phyloP scores from a whole-genome alignment of 1,284 basidiomycete species.

The Microbotryum violaceum region DNA sequence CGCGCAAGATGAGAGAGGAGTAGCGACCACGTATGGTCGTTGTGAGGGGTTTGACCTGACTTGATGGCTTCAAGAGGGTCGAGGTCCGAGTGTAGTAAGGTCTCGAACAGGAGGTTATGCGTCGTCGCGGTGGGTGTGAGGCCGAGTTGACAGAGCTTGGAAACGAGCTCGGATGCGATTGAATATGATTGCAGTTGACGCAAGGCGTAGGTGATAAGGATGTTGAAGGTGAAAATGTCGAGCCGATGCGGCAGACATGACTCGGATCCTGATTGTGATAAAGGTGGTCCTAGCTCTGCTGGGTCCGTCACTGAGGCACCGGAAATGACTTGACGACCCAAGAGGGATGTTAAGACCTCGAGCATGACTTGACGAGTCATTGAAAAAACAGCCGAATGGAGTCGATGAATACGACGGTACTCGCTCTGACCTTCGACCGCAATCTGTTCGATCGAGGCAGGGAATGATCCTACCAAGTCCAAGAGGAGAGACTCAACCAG shows the following conservation, averaged over 20 bases:
- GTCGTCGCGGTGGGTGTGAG: conserved; percentile 12
- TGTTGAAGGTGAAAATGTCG: conserved; percentile 11
- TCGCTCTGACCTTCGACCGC: not conserved
- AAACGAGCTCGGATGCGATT: conserved; percentile 16
- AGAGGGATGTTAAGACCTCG: not conserved
- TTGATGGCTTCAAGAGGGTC: not conserved
- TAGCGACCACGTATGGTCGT: conserved; percentile 6
- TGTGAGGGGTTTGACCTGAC: not conserved
- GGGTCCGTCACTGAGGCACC: not conserved
- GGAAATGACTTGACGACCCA: not conserved
- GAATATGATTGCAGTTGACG: conserved; percentile 15
- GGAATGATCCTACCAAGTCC: not conserved
- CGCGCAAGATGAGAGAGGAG: conserved; percentile 8
- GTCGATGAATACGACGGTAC: conserved; percentile 1
- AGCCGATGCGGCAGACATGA: not conserved
- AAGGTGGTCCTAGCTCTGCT: not conserved
- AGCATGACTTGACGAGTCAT: not conserved
- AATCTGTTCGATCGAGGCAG: no score
- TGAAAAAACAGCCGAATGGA: conserved; percentile 1
- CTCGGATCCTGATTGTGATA: not conserved
- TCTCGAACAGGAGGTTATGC: conserved; percentile 14
- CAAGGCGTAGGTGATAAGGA: conserved; percentile 19
- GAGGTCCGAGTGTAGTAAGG: not conserved
- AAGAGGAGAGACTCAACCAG: not conserved
- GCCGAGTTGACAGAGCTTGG: conserved; percentile 4